Percentiles rank a stretch among this genome's conserved stretches.
These are phyloP conservation scores for Juglanconis sp. DNA, from an alignment of 2,329 filamentous ascomycete genomes.

Conservation along the genomic window DNA sequence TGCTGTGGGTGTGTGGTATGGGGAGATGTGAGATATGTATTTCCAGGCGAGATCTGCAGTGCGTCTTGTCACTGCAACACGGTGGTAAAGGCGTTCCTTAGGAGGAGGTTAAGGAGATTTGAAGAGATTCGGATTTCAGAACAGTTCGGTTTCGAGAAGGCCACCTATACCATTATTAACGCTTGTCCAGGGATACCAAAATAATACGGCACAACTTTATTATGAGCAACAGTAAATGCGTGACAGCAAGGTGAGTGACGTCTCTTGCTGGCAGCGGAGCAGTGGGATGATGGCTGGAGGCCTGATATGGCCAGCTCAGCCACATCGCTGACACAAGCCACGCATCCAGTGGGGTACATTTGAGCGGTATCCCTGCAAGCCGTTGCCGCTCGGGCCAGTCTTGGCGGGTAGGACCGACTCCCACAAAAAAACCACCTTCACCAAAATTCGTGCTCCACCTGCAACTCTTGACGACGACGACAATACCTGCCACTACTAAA, in stretches of 20 bases:
- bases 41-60: not conserved
- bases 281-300: not conserved
- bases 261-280: not conserved
- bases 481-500: slow-evolving; percentile 18
- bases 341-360: not conserved
- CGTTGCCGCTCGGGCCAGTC: not conserved
- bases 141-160: not conserved
- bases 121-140: not conserved
- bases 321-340: not conserved
- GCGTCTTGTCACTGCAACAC: not conserved
- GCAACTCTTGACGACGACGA: slow-evolving; percentile 15
- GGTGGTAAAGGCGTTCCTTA: not conserved
- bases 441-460: slow-evolving; percentile 15
- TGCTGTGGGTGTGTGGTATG: not conserved
- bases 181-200: not conserved
- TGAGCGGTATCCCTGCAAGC: not conserved
- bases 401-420: not conserved
- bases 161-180: slow-evolving; percentile 7
- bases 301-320: slow-evolving; percentile 4
- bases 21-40: not conserved
- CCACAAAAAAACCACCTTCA: slow-evolving; percentile 16
- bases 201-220: slow-evolving; percentile 4
- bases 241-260: slow-evolving; percentile 10
- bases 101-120: not conserved
- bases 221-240: not conserved